phyloP scores from a whole-genome alignment of 768 basidiomycete genomes.

The Phylloporus arenicola region DNA sequence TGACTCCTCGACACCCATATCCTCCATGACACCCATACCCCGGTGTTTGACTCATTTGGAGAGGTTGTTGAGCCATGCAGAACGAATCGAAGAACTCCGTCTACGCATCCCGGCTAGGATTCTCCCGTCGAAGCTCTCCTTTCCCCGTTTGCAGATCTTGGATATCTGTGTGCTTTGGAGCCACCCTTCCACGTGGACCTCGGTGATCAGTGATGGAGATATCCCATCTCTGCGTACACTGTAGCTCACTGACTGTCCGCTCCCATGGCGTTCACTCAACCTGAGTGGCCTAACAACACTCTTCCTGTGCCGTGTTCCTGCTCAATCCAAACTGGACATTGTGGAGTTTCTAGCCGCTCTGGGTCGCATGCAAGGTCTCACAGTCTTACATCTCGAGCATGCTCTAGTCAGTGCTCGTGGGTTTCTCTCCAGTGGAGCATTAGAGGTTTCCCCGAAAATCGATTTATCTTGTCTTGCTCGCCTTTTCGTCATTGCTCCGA shows the following conservation, averaged over 20 bases:
- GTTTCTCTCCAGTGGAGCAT: background rate
- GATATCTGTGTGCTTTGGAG: background rate
- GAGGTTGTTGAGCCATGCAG: background rate
- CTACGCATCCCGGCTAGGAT: background rate
- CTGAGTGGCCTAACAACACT: conserved; percentile 30
- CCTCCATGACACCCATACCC: no score
- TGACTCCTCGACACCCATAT: background rate
- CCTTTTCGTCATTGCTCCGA: background rate
- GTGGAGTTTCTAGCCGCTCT: conserved; percentile 30
- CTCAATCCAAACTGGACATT: conserved; percentile 19
- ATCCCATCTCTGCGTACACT: background rate
- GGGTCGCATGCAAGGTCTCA: conserved; percentile 30
- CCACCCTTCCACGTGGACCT: no score
- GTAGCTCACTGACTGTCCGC: background rate
- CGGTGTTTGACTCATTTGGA: background rate
- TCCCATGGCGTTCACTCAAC: background rate
- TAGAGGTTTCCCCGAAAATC: background rate
- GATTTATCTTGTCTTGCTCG: background rate
- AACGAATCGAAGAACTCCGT: background rate
- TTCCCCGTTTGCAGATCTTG: background rate
- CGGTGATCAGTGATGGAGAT: background rate
- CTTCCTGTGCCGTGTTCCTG: conserved; percentile 19
- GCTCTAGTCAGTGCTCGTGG: conserved; percentile 17
- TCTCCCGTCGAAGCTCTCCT: background rate
- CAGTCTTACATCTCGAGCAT: conserved; percentile 29